Evolutionary conservation across 495 filamentous ascomycete genomes (phyloP).

Genomic region (Aspergillus haitiensis): DNA sequence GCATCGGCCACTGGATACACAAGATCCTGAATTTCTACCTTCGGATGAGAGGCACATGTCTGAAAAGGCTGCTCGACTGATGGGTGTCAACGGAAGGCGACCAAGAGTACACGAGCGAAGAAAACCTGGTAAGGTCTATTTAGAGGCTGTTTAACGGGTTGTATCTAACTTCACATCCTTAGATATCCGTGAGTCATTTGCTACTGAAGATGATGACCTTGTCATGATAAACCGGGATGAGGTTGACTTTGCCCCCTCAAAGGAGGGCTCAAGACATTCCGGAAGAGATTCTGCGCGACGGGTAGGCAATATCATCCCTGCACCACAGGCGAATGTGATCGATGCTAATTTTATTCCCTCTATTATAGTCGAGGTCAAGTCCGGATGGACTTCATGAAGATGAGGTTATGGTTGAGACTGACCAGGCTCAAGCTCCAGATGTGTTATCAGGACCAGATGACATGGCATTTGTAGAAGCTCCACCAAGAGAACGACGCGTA

Average conservation of each 20-base stretch:
- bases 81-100: slow-evolving; percentile 49
- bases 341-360: not conserved
- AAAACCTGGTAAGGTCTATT: slow-evolving; percentile 37
- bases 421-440: slow-evolving; percentile 39
- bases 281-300: slow-evolving; percentile 41
- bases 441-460: slow-evolving; percentile 57
- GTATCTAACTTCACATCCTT: slow-evolving; percentile 6
- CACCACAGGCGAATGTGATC: not conserved
- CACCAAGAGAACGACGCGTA: slow-evolving; percentile 59
- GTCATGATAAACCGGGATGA: slow-evolving; percentile 55
- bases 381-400: slow-evolving; percentile 43
- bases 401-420: slow-evolving; percentile 49
- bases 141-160: not conserved
- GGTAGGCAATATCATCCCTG: slow-evolving; percentile 26
- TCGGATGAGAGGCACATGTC: slow-evolving; percentile 52
- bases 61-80: slow-evolving; percentile 60
- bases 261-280: slow-evolving; percentile 35
- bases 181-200: slow-evolving; percentile 58
- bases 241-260: slow-evolving; percentile 44
- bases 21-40: slow-evolving; percentile 50
- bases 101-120: slow-evolving; percentile 40
- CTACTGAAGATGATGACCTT: slow-evolving; percentile 59
- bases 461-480: slow-evolving; percentile 71
- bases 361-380: slow-evolving; percentile 30
- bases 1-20: slow-evolving; percentile 51